phyloP scores from a whole-genome alignment of 495 filamentous ascomycete species.

The Penicillium atrosanguineum region DNA sequence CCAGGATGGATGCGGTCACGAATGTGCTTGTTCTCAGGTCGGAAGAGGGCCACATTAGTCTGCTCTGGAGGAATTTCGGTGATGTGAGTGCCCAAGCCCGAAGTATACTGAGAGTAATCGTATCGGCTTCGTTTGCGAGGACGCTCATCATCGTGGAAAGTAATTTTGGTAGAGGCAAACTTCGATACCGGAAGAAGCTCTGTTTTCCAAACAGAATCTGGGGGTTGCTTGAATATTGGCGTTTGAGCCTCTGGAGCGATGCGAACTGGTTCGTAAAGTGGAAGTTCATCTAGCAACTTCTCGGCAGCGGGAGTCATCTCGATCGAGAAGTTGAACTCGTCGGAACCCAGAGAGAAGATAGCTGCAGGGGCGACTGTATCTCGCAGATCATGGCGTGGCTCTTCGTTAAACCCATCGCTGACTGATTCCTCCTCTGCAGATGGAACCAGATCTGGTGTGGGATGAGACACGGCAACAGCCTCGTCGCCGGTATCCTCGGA shows the following conservation, averaged over 20 bases:
- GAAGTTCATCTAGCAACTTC: constrained; percentile 81
- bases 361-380: constrained; percentile 59
- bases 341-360: constrained; percentile 76
- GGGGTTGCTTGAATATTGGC: constrained; percentile 54
- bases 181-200: constrained; percentile 83
- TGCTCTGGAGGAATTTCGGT: constrained; percentile 63
- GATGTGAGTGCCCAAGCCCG: constrained; percentile 56
- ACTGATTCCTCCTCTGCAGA: constrained; percentile 58
- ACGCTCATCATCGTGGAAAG: constrained; percentile 61
- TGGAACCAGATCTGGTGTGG: constrained; percentile 70
- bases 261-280: constrained; percentile 68
- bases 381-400: constrained; percentile 37
- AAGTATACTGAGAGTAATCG: constrained; percentile 65
- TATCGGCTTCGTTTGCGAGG: constrained; percentile 76
- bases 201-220: constrained; percentile 70
- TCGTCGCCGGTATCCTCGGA: constrained; percentile 36
- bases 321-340: constrained; percentile 78
- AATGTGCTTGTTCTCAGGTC: constrained; percentile 83
- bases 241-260: constrained; percentile 54
- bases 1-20: constrained; percentile 88
- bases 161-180: constrained; percentile 78
- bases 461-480: constrained; percentile 38
- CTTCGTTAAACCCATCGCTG: constrained; percentile 49
- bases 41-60: constrained; percentile 80
- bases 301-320: constrained; percentile 73